Conservation (phyloP, 2,329 filamentous ascomycete species). For the Curvularia spicifera region DNA sequence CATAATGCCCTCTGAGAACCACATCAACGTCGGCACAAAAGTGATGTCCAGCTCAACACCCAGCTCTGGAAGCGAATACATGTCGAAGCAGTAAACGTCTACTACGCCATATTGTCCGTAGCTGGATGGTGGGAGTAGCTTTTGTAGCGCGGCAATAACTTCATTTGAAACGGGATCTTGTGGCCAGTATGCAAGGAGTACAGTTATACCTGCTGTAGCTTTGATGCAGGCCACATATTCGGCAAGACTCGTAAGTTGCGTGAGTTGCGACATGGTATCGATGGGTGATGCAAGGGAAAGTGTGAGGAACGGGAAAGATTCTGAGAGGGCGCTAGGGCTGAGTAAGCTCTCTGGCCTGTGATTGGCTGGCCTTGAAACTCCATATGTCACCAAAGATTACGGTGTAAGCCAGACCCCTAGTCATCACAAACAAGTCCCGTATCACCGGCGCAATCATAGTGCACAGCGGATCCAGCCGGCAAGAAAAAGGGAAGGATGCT, state of each 20-base stretch:
- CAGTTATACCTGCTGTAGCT: slow-evolving; percentile 26
- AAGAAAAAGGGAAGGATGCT: background rate
- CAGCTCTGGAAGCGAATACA: slow-evolving; percentile 32
- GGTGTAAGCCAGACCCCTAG: background rate
- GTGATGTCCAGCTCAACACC: slow-evolving; percentile 27
- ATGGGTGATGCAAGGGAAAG: background rate
- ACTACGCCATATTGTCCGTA: slow-evolving; percentile 20
- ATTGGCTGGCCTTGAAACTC: background rate
- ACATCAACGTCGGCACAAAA: slow-evolving; percentile 37
- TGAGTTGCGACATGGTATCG: slow-evolving; percentile 20
- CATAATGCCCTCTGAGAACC: slow-evolving; percentile 30
- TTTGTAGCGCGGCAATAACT: slow-evolving; percentile 21
- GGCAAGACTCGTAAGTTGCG: slow-evolving; percentile 21
- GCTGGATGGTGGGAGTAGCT: slow-evolving; percentile 22
- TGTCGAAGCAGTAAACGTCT: slow-evolving; percentile 34
- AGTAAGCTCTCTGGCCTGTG: background rate
- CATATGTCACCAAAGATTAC: background rate
- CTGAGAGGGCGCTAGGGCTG: background rate
- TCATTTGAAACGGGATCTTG: slow-evolving; percentile 27
- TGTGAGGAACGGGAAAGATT: slow-evolving; percentile 2
- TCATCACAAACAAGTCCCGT: background rate
- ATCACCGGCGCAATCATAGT: background rate
- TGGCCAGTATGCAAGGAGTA: slow-evolving; percentile 34
- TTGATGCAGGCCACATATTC: slow-evolving; percentile 27
- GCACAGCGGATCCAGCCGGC: background rate